phyloP scores from a whole-genome alignment of 805 yeast genomes.

The Cyberlindnera samutprakarnensis region DNA sequence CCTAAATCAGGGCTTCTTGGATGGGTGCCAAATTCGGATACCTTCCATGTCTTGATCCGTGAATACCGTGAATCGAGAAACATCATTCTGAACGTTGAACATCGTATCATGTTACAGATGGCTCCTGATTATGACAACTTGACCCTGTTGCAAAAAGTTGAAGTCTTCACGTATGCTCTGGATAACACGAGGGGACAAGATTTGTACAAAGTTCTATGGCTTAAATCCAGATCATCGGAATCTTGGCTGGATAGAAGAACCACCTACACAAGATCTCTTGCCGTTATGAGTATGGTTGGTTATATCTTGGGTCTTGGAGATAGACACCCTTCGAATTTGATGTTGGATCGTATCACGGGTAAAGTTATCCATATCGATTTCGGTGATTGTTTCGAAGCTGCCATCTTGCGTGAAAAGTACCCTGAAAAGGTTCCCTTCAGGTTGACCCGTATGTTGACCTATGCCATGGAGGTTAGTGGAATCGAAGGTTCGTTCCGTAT shows the following conservation, averaged over 20 bases:
- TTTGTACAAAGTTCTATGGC: constrained; percentile 90
- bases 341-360: constrained; percentile 92
- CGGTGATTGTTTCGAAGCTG: constrained; percentile 99
- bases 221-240: constrained; percentile 91
- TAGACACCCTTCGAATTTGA: constrained; percentile 93
- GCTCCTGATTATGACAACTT: constrained; percentile 90
- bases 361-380: constrained; percentile 96
- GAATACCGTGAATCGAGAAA: constrained; percentile 91
- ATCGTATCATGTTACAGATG: constrained; percentile 94
- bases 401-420: constrained; percentile 89
- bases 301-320: constrained; percentile 96
- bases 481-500: constrained; percentile 96
- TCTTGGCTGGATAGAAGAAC: constrained; percentile 98
- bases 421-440: constrained; percentile 99
- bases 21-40: constrained; percentile 97
- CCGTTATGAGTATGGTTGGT: constrained; percentile 99
- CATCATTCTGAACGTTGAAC: constrained; percentile 85
- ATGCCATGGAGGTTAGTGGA: constrained; percentile 99
- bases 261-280: constrained; percentile 89
- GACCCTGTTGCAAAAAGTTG: constrained; percentile 87
- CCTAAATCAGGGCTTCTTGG: constrained; percentile 96
- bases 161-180: constrained; percentile 91
- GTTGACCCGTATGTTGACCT: constrained; percentile 91
- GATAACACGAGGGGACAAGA: constrained; percentile 97
- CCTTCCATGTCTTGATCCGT: constrained; percentile 86